Percentiles rank a stretch among this genome's conserved stretches.
Evolutionary conservation across 441 rosid species (phyloP).

Genomic region (Erodium moschatum): DNA sequence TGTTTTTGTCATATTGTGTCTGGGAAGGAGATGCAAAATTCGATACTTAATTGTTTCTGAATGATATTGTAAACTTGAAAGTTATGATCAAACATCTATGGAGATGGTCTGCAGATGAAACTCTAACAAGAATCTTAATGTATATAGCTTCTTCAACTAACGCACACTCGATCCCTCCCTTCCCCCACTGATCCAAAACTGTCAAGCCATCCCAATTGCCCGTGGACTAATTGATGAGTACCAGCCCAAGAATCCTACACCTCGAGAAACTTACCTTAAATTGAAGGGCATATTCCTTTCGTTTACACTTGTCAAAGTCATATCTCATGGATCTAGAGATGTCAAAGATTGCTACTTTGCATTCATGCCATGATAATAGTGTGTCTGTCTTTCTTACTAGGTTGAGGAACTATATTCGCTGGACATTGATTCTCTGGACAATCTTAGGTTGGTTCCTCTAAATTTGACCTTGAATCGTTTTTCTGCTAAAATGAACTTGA

Average conservation of each 20-base stretch:
- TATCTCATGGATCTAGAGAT: no score
- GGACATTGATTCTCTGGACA: conserved; percentile 79
- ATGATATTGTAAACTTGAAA: background rate
- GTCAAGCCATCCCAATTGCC: no score
- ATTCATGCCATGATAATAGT: conserved; percentile 1
- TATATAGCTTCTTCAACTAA: no score
- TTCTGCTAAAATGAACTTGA: background rate
- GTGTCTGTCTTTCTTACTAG: conserved; percentile 30
- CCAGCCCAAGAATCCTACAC: no score
- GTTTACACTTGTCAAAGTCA: no score
- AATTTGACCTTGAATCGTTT: background rate
- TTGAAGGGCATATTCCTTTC: no score
- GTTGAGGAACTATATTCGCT: conserved; percentile 91
- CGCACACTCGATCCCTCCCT: no score
- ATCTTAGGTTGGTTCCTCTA: conserved; percentile 49
- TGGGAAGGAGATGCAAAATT: background rate
- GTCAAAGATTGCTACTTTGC: background rate
- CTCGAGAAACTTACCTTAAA: no score
- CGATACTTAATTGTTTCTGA: background rate
- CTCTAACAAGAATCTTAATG: background rate
- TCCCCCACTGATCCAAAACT: no score
- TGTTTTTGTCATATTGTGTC: background rate
- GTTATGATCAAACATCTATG: background rate
- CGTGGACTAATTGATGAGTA: no score
- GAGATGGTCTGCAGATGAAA: background rate